phyloP scores from a whole-genome alignment of 768 basidiomycete genomes.

The Daedaleopsis sinensis region DNA sequence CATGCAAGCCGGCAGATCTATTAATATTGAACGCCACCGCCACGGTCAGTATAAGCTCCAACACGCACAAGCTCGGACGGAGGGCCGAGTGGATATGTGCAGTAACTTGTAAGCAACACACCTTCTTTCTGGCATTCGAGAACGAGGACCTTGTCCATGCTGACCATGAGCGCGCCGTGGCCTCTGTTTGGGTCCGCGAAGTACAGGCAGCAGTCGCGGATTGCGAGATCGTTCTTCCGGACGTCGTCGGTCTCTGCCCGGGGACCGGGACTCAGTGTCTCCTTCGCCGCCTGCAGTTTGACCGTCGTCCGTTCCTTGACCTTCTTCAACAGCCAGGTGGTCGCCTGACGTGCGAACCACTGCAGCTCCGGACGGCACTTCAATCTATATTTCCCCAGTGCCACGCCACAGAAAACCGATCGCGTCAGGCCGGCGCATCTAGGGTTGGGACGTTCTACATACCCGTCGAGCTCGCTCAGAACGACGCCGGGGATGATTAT shows the following conservation, averaged over 20 bases:
- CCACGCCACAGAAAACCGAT: neutral
- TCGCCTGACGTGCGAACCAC: constrained; percentile 64
- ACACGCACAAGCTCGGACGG: neutral
- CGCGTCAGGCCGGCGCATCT: neutral
- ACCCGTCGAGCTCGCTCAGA: constrained; percentile 79
- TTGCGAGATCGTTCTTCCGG: constrained; percentile 62
- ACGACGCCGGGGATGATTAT: constrained; percentile 77
- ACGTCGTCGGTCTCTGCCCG: constrained; percentile 13
- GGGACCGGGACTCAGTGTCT: constrained; percentile 23
- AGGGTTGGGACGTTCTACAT: constrained; percentile 21
- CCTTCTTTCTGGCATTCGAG: constrained; percentile 52
- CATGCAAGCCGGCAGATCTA: constrained; percentile 16
- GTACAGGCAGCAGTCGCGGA: constrained; percentile 76
- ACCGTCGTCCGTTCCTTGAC: constrained; percentile 31
- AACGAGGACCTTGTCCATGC: constrained; percentile 69
- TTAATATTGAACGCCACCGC: neutral
- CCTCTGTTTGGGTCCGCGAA: constrained; percentile 45
- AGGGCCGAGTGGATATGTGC: neutral
- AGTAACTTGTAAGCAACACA: constrained; percentile 26
- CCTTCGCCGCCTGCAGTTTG: constrained; percentile 34
- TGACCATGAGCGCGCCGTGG: constrained; percentile 61
- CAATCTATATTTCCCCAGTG: constrained; percentile 33
- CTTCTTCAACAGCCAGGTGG: constrained; percentile 37
- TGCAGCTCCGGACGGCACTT: constrained; percentile 46
- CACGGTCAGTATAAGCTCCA: neutral